Base-by-base conservation (phyloP, 805 yeast genomes). In the Ogataea pilisensis region DNA sequence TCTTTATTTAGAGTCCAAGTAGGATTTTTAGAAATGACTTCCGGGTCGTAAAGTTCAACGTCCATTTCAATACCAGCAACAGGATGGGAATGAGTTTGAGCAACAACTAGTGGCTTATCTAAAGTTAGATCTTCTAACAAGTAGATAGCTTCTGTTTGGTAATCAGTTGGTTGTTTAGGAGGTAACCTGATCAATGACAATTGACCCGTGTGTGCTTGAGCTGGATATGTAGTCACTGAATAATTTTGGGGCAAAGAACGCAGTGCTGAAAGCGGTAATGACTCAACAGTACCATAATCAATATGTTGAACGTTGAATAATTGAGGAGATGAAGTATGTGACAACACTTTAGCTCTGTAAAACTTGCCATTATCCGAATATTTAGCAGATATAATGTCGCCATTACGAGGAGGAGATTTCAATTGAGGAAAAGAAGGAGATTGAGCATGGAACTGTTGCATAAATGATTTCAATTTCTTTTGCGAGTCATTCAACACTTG, bases 1-100 rank as follows among this genome's bases (percentile, higher is more conserved):
- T 78, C 73, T 48, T 68, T 69, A 63, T 82, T 82, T 49, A 83
- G 69, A 26, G 85, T 75, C 61, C 75, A 78, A 13, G 66, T 60
- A 5, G 82, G 69, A 42, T 80, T 78, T 38, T 61, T 65, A 29
- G 80, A 57, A 24, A 79, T 77, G 36, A 73, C 67, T 38, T 69
- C 72, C 1, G 81, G 68, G 39, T 80, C 82, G 58, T 76, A 81
- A 36, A 83, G 60, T 9, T 77, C 68, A 16, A 72, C 74, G 31
- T 69, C 72, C 57, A 60, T 71, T 44, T 77, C 82, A 24, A 71
- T 64, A 14, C 66, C 71, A 4, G 65, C 50, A 0, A 55, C 55
- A 2, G 69, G 65, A 20, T 62, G 50, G 1, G 60, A 56, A 19
- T 70, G 72, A 25, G 72, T 65, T 12, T 74, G 76, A 43, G 77